Percentiles rank a stretch among this genome's conserved stretches.
phyloP scores from a whole-genome alignment of 768 basidiomycete genomes.

The Goffeauzyma gilvescens region DNA sequence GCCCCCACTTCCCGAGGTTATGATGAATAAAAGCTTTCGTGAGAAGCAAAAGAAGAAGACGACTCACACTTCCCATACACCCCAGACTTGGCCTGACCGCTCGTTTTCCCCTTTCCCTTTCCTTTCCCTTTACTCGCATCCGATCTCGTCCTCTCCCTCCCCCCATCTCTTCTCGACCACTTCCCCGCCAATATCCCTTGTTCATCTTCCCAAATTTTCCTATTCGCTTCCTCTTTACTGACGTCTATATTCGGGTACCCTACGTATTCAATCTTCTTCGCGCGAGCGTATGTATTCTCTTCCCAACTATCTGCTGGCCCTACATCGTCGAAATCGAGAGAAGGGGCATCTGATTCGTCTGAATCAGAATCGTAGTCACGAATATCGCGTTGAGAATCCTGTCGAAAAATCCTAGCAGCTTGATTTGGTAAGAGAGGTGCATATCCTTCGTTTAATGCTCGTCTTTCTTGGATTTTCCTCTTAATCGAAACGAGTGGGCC shows the following conservation, averaged over 20 bases:
- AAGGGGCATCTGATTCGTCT: constrained; percentile 23
- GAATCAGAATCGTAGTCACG: constrained; percentile 31
- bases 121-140: constrained; percentile 40
- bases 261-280: constrained; percentile 66
- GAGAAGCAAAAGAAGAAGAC: neutral
- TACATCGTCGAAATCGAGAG: constrained; percentile 48
- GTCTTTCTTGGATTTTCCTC: constrained; percentile 24
- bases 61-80: constrained; percentile 9
- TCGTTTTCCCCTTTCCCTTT: constrained; percentile 26
- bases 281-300: constrained; percentile 57
- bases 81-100: constrained; percentile 12
- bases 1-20: too few species aligned
- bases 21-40: too few species aligned
- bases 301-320: constrained; percentile 41
- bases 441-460: constrained; percentile 42
- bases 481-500: constrained; percentile 32
- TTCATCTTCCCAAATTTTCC: constrained; percentile 61
- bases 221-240: constrained; percentile 51
- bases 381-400: constrained; percentile 5
- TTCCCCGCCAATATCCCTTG: constrained; percentile 61
- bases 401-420: constrained; percentile 41
- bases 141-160: constrained; percentile 18
- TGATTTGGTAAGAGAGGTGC: constrained; percentile 57
- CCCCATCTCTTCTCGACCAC: constrained; percentile 46
- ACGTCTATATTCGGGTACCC: constrained; percentile 78